Conservation (phyloP, 1,284 basidiomycete species). For the Leccinum fallax region DNA sequence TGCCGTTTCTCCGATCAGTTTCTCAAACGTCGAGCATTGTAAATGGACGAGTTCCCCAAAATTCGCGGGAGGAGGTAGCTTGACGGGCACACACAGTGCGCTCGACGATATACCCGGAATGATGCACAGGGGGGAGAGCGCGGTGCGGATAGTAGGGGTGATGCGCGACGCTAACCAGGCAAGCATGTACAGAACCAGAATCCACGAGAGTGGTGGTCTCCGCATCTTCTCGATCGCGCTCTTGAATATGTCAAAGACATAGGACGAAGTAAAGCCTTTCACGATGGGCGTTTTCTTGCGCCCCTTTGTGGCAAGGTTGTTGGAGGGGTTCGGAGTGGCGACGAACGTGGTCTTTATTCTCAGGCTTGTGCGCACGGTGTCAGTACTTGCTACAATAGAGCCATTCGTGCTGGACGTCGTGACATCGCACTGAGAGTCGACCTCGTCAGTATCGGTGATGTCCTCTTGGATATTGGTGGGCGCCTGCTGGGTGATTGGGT, state of each 20-base stretch:
- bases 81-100: conserved; percentile 42
- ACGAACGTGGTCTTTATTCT: conserved; percentile 7
- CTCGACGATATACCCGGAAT: conserved; percentile 58
- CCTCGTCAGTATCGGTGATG: conserved; percentile 20
- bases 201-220: conserved; percentile 50
- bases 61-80: conserved; percentile 41
- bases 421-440: conserved; percentile 9
- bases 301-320: conserved; percentile 10
- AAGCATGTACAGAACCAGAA: conserved; percentile 56
- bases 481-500: not conserved
- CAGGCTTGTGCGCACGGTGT: conserved; percentile 15
- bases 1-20: conserved; percentile 57
- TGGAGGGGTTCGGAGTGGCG: conserved; percentile 11
- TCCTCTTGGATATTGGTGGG: conserved; percentile 11
- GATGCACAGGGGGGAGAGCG: conserved; percentile 59
- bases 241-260: conserved; percentile 48
- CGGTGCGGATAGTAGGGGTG: conserved; percentile 43
- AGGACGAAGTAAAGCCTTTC: conserved; percentile 37
- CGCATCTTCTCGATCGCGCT: conserved; percentile 52
- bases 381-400: conserved; percentile 10
- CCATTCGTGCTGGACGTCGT: conserved; percentile 5
- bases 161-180: conserved; percentile 44
- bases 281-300: conserved; percentile 20
- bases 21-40: conserved; percentile 61
- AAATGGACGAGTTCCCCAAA: conserved; percentile 60